Evolutionary conservation across 768 basidiomycete species (phyloP).

Genomic region (Calvatia gigantea): DNA sequence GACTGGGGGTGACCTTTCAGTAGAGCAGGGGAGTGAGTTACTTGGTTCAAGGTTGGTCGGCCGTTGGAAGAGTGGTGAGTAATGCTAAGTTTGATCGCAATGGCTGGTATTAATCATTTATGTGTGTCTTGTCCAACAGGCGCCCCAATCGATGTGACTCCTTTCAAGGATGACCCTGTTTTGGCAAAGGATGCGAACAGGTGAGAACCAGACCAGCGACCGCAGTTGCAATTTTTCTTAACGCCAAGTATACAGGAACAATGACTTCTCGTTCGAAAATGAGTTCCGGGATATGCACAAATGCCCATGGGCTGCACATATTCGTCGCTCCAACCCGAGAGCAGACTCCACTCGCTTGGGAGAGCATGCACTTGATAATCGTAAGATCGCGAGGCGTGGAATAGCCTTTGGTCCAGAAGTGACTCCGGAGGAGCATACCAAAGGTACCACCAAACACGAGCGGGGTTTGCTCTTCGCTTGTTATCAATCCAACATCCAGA

Average conservation of each 20-base stretch:
- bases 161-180: conserved; percentile 37
- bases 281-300: conserved; percentile 30
- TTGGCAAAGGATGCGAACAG: conserved; percentile 32
- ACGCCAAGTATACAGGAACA: conserved; percentile 27
- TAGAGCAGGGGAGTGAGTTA: conserved; percentile 41
- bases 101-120: background rate
- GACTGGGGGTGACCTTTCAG: conserved; percentile 23
- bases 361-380: conserved; percentile 21
- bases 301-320: conserved; percentile 48
- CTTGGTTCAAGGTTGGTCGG: conserved; percentile 51
- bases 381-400: conserved; percentile 45
- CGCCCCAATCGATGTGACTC: conserved; percentile 43
- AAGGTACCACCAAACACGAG: conserved; percentile 37
- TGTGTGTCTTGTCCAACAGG: conserved; percentile 19
- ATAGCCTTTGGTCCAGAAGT: conserved; percentile 52
- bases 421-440: conserved; percentile 30
- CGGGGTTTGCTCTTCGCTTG: conserved; percentile 45
- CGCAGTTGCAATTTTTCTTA: background rate
- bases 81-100: background rate
- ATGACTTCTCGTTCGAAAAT: conserved; percentile 38
- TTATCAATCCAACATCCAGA: conserved; percentile 37
- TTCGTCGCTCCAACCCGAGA: conserved; percentile 45
- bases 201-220: conserved; percentile 23
- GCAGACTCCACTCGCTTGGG: conserved; percentile 24
- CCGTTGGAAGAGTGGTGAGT: conserved; percentile 51